phyloP scores from a whole-genome alignment of 768 basidiomycete species.

The Butyriboletus loyo region DNA sequence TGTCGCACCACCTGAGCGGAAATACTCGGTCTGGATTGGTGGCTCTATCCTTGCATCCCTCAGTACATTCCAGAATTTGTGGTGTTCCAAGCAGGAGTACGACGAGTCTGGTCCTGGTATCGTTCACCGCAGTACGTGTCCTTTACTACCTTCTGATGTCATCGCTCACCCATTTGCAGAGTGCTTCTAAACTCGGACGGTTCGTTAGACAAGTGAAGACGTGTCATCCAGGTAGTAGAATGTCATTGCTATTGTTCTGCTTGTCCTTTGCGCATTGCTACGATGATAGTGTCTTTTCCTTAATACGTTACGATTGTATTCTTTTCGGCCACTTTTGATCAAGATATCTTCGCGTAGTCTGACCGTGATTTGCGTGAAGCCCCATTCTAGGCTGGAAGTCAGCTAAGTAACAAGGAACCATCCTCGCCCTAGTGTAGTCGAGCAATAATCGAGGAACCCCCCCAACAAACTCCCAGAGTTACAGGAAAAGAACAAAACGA shows the following conservation, averaged over 20 bases:
- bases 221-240: constrained; percentile 27
- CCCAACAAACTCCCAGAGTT: no score
- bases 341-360: neutral
- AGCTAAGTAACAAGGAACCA: no score
- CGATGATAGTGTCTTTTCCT: constrained; percentile 8
- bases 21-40: constrained; percentile 96
- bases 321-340: constrained; percentile 3
- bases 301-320: constrained; percentile 25
- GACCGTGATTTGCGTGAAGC: neutral
- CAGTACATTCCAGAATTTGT: constrained; percentile 95
- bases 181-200: constrained; percentile 25
- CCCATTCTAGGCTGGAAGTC: no score
- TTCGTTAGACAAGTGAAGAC: constrained; percentile 21
- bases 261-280: constrained; percentile 13
- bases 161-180: constrained; percentile 2
- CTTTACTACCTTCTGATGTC: neutral
- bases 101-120: constrained; percentile 81
- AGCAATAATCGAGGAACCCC: no score
- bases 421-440: no score
- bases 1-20: constrained; percentile 89
- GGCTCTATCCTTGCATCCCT: constrained; percentile 85
- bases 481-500: no score
- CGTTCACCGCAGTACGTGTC: constrained; percentile 67
- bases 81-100: constrained; percentile 92
- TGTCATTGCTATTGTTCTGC: constrained; percentile 16